Percentiles rank a stretch among this genome's conserved stretches.
Conservation (phyloP, 176 grass and related monocot genomes). For the Juncus inflexus region DNA sequence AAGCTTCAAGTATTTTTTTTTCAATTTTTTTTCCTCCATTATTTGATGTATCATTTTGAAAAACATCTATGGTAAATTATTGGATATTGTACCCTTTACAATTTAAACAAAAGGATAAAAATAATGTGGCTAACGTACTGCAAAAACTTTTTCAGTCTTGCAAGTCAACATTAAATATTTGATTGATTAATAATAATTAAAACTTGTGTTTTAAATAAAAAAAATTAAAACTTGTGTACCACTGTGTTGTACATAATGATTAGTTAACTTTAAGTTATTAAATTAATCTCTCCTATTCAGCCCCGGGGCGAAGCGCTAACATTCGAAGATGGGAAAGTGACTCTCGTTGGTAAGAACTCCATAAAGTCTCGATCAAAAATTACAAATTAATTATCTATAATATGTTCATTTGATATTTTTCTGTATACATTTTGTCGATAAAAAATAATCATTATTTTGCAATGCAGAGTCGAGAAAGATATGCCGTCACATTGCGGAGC, state of each 20-base stretch:
- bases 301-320: conserved; percentile 77
- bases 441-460: not conserved
- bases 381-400: conserved; percentile 1
- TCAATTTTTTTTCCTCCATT: not conserved
- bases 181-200: not conserved
- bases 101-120: no score
- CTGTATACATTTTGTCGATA: no score
- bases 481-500: conserved; percentile 71
- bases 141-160: not conserved
- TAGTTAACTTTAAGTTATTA: not conserved
- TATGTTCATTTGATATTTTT: not conserved
- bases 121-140: no score
- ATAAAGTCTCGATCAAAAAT: not conserved
- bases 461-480: conserved; percentile 65
- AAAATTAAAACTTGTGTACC: not conserved
- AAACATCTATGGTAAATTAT: not conserved
- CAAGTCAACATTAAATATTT: not conserved
- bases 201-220: not conserved
- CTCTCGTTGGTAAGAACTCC: conserved; percentile 53
- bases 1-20: conserved; percentile 57
- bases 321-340: conserved; percentile 75
- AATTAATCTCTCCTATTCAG: conserved; percentile 28
- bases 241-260: not conserved
- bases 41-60: no score
- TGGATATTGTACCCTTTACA: no score